These are phyloP conservation scores for Metarhizium anisopliae DNA, from an alignment of 2,329 filamentous ascomycete species.

Conservation along the genomic window DNA sequence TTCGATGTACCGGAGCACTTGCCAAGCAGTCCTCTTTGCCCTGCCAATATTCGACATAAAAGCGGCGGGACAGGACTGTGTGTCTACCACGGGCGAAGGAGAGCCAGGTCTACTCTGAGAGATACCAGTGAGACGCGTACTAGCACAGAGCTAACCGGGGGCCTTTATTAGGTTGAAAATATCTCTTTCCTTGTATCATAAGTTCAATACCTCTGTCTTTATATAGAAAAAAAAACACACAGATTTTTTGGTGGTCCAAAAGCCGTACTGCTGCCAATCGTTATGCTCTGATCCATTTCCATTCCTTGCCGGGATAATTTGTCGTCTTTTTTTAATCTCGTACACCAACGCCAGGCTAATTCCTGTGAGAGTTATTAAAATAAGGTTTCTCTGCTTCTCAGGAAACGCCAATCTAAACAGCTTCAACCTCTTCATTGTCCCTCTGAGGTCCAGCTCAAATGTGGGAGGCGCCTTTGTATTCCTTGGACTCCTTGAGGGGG, in stretches of 20 bases:
- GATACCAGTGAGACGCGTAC: neutral
- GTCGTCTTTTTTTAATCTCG: no score
- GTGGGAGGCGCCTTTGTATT: constrained; percentile 1
- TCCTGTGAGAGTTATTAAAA: no score
- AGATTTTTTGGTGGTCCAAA: no score
- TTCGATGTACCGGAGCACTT: constrained; percentile 44
- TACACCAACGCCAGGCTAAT: no score
- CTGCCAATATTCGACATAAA: constrained; percentile 34
- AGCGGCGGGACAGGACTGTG: constrained; percentile 39
- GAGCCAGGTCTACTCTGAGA: constrained; percentile 5
- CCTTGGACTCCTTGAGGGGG: constrained; percentile 2
- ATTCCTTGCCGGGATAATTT: no score
- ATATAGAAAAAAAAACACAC: no score
- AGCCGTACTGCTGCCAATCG: no score
- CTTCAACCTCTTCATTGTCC: neutral
- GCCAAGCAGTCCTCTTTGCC: constrained; percentile 42
- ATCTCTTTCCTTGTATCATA: neutral
- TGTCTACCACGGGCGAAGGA: constrained; percentile 38
- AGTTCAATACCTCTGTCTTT: no score
- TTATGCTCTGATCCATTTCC: no score
- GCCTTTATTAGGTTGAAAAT: neutral
- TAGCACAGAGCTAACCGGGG: neutral
- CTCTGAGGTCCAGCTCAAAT: neutral
- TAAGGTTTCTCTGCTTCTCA: no score
- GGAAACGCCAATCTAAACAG: neutral